Base-by-base conservation (phyloP, 2,329 filamentous ascomycete species). In the Paraphoma sp. region DNA sequence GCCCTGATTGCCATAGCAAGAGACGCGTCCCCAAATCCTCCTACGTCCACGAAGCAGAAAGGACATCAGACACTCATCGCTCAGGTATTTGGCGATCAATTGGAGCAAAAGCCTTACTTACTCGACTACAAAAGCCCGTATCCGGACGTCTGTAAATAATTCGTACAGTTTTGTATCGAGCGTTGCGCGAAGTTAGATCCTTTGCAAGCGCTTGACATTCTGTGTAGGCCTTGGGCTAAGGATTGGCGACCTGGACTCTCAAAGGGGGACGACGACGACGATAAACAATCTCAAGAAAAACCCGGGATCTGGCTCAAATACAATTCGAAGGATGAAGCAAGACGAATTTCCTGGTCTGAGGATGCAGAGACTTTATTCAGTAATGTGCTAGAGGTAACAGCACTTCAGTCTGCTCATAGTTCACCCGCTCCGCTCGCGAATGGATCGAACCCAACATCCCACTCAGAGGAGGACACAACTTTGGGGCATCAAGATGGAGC, bases 151-250 rank as follows among this genome's bases (percentile, higher is more conserved):
- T 77, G 65, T 51, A 60, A 64, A 33, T 65, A 77, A 7, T 78
- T 78, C 45, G 56, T 77, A 10, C 30, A 64, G 3, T 78, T 77
- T 48, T 66, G 56, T 17, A 73, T 78, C 8, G 36, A 52, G 38
- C 14, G 48, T 28, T 8, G 54, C 42, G 11, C 54, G 5, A 38
- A 40, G 17, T 12, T 48, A 14, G 68, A 75, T 48, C 59, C 55
- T 2, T 53, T 49, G 1, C 57, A 60, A 28, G 70, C 74, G 6
- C 49, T 79, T 8, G 77, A 79, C 51, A 73, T 79, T 16, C 59
- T 79, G 4, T 78, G 76, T 36, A 62, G 77, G 6, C 77, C 76
- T 1, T 79, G 77, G 77, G 74, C 76, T 0, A 47, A 36, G 30
- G 16, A 17, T 16, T 47, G 30, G 45, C 29, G 30, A 7, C 45